Base-by-base conservation (phyloP, 2,329 filamentous ascomycete species). In the Aspergillus caelatus region DNA sequence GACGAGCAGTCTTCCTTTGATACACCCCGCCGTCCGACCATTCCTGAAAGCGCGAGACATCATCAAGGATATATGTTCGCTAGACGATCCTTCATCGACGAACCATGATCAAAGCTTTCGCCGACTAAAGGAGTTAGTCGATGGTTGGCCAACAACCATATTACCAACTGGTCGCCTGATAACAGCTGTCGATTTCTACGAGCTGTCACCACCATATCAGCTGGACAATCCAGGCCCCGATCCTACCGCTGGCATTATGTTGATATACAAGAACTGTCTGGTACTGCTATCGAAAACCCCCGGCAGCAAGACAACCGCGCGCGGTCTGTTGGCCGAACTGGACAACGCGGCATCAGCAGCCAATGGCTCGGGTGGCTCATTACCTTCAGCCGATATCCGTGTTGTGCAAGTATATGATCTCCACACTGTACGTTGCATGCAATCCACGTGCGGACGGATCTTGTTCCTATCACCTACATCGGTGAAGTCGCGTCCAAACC, bases 11-110 rank as follows among this genome's bases (percentile, higher is more conserved):
- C 85, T 98, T 21, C 94, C 94, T 5, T 87, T 94, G 57, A 89
- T 91, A 10, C 94, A 98, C 75, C 92, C 93, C 3, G 94, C 94
- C 0, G 84, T 97, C 59, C 90, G 91, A 68, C 85, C 86, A 3
- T 89, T 99, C 79, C 86, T 97, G 48, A 94, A 93, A 74, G 94
- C 95, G 0, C 87, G 94, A 68, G 95, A 98, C 75, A 91, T 97
- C 59, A 93, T 99, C 68, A 93, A 94, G 23, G 95, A 96, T 60
- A 99, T 99, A 50, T 99, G 95, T 78, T 96, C 94, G 19, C 89
- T 97, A 80, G 94, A 97, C 71, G 85, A 91, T 80, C 74, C 91
- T 72, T 72, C 83, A 77, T 71, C 86, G 1, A 78, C 79, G 3
- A 90, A 92, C 72, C 91, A 93, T 69, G 88, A 89, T 11, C 91